Base-by-base conservation (phyloP, 2,329 filamentous ascomycete genomes). In the Fusarium metavorans region DNA sequence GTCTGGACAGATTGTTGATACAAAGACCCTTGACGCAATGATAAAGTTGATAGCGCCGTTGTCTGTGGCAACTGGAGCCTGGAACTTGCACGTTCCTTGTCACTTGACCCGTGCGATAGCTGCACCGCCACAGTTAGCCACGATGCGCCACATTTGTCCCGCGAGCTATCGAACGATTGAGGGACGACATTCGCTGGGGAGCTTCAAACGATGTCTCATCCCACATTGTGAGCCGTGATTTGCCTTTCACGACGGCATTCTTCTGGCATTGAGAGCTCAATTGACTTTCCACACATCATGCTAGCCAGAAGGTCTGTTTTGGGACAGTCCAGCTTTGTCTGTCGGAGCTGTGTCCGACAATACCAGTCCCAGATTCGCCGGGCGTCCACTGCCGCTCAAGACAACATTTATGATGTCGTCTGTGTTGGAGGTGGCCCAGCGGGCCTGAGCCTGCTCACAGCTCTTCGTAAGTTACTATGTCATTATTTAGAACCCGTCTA, bases 401-500 rank as follows among this genome's bases (percentile, higher is more conserved):
- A 91, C 13, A 94, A 97, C 75, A 92, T 98, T 78, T 98, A 97
- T 86, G 95, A 98, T 89, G 93, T 98, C 35, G 94, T 98, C 72
- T 97, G 95, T 79, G 93, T 98, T 64, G 95, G 95, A 71, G 95
- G 95, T 71, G 95, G 95, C 6, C 95, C 95, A 27, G 95, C 95
- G 52, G 96, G 96, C 65, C 87, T 99, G 67, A 97, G 95, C 79
- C 89, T 97, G 35, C 85, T 95, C 66, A 90, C 93, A 70, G 93
- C 94, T 76, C 87, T 97, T 50, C 92, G 94, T 95, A 88, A 60
- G 74, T 54, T 34, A 2, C 11, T 23, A 3, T 3, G 20, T 65
- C 9, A 6, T 7, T 13, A 5, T 23, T 10, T 3, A 11, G 14
- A 60, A 30, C 9, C 13, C 4, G 4, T 0, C 62, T 71, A 64